Evolutionary conservation across 2,329 filamentous ascomycete genomes (phyloP).

Genomic region (Phyllosticta citrichinensis): DNA sequence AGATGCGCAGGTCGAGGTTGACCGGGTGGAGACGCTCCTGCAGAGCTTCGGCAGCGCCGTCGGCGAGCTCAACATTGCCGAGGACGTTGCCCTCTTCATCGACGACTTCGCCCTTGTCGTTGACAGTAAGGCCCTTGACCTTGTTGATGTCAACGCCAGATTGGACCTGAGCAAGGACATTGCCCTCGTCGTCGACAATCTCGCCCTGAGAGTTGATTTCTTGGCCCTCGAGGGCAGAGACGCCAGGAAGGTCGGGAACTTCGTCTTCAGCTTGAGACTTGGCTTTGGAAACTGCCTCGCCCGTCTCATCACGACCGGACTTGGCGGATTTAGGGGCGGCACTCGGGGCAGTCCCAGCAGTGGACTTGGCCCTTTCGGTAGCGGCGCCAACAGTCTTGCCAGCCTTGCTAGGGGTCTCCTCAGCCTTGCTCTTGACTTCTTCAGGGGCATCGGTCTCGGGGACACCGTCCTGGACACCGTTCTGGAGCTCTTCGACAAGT

Average conservation of each 20-base stretch:
- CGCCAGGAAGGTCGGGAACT: conserved; percentile 38
- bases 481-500: conserved; percentile 25
- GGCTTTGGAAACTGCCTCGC: conserved; percentile 17
- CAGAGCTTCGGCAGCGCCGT: conserved; percentile 39
- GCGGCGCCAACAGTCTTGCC: neutral
- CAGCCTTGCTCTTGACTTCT: conserved; percentile 7
- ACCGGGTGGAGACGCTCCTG: conserved; percentile 28
- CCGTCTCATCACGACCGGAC: conserved; percentile 2
- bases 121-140: conserved; percentile 39
- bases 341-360: conserved; percentile 19
- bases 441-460: conserved; percentile 17
- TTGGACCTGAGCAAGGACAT: conserved; percentile 39
- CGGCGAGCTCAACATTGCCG: conserved; percentile 40
- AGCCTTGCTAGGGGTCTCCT: conserved; percentile 7
- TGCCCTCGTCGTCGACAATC: conserved; percentile 39
- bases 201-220: conserved; percentile 41
- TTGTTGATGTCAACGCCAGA: conserved; percentile 35
- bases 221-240: conserved; percentile 42
- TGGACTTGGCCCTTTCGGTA: neutral
- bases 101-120: conserved; percentile 41
- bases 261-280: conserved; percentile 18
- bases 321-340: conserved; percentile 11
- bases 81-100: conserved; percentile 42
- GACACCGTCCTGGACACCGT: conserved; percentile 18
- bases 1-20: conserved; percentile 36